Percentiles rank a stretch among this genome's conserved stretches.
phyloP scores from a whole-genome alignment of 305 asterid species.

The Solanum hybrid region DNA sequence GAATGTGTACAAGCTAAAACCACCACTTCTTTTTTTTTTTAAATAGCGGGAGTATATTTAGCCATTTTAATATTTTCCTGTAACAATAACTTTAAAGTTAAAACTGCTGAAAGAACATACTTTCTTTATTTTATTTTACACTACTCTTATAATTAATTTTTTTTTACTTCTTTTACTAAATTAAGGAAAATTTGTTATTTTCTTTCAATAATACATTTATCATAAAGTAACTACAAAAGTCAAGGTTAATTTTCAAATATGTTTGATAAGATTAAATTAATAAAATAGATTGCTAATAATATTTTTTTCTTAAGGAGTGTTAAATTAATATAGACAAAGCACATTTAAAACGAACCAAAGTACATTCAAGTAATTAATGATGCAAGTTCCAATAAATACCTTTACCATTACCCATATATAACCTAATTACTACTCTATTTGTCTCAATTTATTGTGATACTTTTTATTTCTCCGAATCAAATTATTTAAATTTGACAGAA shows the following conservation, averaged over 20 bases:
- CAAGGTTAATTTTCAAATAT: neutral
- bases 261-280: neutral
- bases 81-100: neutral
- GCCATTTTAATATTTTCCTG: neutral
- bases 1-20: no score
- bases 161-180: no score
- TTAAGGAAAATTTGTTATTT: neutral
- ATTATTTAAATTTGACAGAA: no score
- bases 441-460: neutral
- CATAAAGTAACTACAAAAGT: neutral
- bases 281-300: no score
- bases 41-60: no score
- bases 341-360: neutral
- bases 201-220: neutral
- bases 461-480: no score
- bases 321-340: neutral
- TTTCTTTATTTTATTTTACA: neutral
- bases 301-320: neutral
- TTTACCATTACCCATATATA: neutral
- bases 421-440: neutral
- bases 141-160: no score
- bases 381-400: neutral
- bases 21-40: no score
- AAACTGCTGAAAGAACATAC: neutral
- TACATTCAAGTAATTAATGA: neutral